Base-by-base conservation (phyloP, 495 filamentous ascomycete genomes). In the Daldinia grandis region DNA sequence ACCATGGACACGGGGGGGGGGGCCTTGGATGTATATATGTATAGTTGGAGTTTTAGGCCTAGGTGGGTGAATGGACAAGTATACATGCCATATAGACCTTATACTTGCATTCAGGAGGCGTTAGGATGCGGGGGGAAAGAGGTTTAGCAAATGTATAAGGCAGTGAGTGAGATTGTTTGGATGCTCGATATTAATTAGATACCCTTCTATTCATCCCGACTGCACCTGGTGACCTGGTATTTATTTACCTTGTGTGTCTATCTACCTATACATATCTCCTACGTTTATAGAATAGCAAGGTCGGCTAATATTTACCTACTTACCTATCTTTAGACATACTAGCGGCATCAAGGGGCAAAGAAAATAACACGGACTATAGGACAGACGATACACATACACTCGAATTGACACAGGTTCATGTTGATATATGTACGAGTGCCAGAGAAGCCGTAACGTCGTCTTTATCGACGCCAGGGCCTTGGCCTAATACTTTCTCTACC, bases 401-500 rank as follows among this genome's bases (percentile, higher is more conserved):
- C 30, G 12, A 30, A 53, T 30, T 30, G 49, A 53, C 49, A 53
- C 24, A 31, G 21, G 38, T 49, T 25, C 27, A 31, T 25, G 27
- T 60, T 47, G 17, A 33, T 42, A 59, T 60, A 49, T 33, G 54
- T 57, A 53, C 49, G 49, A 53, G 58, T 40, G 42, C 33, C 40
- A 40, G 2, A 51, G 33, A 63, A 42, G 35, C 55, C 59, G 42
- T 51, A 21, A 58, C 35, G 60, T 27, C 60, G 30, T 61, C 62
- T 65, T 61, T 53, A 35, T 56, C 28, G 24, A 38, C 27, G 61
- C 50, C 67, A 4, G 19, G 40, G 58, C 53, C 28, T 24, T 37
- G 57, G 42, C 56, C 55, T 55, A 14, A 30, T 30, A 30, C 44
- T 37, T n/a, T 24, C 51, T 60, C 66, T 61, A 65, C 57, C 49